Evolutionary conservation across 352 stramenopile species (phyloP), one percentile per base, ranked within the genome.

Genomic region (Phytopythium kandeliae): DNA sequence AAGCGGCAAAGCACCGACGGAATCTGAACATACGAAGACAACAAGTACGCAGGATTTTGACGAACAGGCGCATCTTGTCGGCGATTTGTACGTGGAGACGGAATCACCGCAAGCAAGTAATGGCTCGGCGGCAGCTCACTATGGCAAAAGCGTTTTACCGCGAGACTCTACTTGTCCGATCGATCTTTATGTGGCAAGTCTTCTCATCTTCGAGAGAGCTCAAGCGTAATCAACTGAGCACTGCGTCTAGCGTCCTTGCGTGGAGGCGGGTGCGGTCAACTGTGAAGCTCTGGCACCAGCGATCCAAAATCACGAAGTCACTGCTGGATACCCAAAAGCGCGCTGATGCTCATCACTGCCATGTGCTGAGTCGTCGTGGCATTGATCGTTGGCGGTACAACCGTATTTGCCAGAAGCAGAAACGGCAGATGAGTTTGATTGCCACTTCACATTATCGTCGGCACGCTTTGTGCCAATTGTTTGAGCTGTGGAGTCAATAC

Each of bases 351-450:
- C 38, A 45, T 45, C 38, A 30, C 10, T 6, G 11, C 19, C n/a
- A 12, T 19, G 17, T 40, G 5, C 9, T 50, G 15, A 10, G 7
- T n/a, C 44, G n/a, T 16, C 17, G 28, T 4, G 44, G 44, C 2
- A 24, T 50, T 38, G 5, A 38, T 1, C n/a, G 26, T 0, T 50
- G 44, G 44, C 15, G 16, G 8, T n/a, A 37, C 3, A 11, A 19
- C 15, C 31, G 22, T n/a, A 26, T 4, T 9, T 12, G 28, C 1
- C 44, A 11, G 11, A 16, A 25, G 2, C 30, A 50, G 16, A 31
- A 62, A 34, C 54, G 62, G 4, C 58, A 34, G 6, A 63, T 63
- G 48, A 46, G 46, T 21, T 5, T 25, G 12, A 4, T 13, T 7
- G 57, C 51, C 1, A n/a, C 54, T 16, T 51, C 19, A 13, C 33